Evolutionary conservation across 768 basidiomycete species (phyloP), one percentile per base, ranked within the genome.

Genomic region (Trametes cinnabarina): DNA sequence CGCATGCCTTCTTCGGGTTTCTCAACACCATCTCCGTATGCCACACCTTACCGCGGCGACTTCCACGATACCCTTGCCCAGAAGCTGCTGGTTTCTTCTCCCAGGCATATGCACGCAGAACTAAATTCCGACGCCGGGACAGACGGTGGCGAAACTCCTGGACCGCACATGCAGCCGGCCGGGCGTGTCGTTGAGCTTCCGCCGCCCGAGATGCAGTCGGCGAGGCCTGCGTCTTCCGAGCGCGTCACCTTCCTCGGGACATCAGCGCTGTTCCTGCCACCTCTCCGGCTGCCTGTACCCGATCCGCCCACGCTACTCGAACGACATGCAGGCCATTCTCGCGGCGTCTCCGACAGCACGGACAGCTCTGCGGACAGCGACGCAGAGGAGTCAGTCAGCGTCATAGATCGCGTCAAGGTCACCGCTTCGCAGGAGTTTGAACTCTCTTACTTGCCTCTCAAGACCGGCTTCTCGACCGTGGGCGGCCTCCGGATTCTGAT

Each of bases 401-500:
- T 60, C 65, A 41, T 22, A 30, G 61, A 59, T 23, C 51, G 58
- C 1, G 55, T 65, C 34, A 77, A 72, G 55, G 69, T 71, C 8
- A 71, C 77, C 51, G 74, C 70, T 2, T 76, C 76, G 8, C 80
- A 82, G 64, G 80, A 84, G 20, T 90, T 92, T 55, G 80, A 84
- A 49, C 72, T 90, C 47, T 74, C 81, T 9, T 94, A 83, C 57
- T 50, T 90, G 37, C 80, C 88, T 1, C 68, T 80, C 19, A 74
- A 71, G 46, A 76, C 73, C 5, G 92, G 92, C 0, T 88, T 88
- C 67, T 72, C 76, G 23, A 75, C 75, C 3, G 77, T 86, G 17
- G 90, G 91, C 17, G 90, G 91, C 1, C 67, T 93, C 56, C 80
- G 90, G n/a, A 74, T 90, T 26, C 63, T 93, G 25, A 72, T 91